Base-by-base conservation (phyloP, 225 moss, liverwort and hornwort genomes). In the Ulota crispa region DNA sequence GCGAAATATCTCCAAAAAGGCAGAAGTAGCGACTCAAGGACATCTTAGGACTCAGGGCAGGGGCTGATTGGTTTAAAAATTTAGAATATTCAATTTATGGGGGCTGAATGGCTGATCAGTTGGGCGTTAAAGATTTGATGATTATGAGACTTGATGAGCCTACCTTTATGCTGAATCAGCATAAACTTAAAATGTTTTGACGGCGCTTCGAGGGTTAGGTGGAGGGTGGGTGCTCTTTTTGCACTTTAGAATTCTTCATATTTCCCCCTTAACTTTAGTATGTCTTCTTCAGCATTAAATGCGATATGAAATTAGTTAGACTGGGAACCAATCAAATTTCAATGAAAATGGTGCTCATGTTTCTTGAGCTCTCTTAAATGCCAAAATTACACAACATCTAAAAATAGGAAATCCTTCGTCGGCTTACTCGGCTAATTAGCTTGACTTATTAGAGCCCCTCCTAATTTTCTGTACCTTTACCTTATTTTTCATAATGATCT, bases 301-400 rank as follows among this genome's bases (percentile, higher is more conserved):
- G 41, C 28, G n/a, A 12, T 0, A 23, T 4, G 67, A 20, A 7
- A 36, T 60, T 79, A 62, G 71, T 80, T 80, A 81, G 23, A 41
- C 65, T 66, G 31, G 9, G 81, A 16, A 2, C 81, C 73, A 81
- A 81, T 74, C 62, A 80, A 23, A 12, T n/a, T 14, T 15, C 45
- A 16, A 24, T 4, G 0, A 7, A 18, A 67, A 55, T 55, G 1
- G 28, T 20, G 28, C 23, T 30, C 8, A 6, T 55, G 39, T 1
- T 67, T 21, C 36, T 26, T 39, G 14, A 66, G 6, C 65, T 24
- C 69, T 54, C 54, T 53, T 7, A 26, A 24, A 30, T 20, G 21
- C 14, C 45, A 45, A 45, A 45, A 45, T 45, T 13, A 45, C 45
- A 45, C 13, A 45, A 13, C 14, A 45, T 50, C 16, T 50, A 1